phyloP scores from a whole-genome alignment of 140 eudicot species.

The Artemisia princeps region DNA sequence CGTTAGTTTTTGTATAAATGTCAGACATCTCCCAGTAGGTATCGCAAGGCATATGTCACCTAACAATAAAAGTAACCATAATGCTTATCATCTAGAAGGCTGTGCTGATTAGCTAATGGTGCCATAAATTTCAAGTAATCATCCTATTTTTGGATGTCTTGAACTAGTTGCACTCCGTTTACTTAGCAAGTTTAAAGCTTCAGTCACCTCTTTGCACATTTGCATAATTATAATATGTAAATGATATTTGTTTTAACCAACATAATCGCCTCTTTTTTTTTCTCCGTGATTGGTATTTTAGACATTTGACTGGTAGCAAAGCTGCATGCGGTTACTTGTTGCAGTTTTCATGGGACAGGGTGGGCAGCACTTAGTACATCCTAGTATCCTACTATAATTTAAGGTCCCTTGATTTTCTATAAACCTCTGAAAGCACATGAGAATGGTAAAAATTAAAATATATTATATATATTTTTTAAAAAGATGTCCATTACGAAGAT shows the following conservation, averaged over 20 bases:
- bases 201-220: not conserved
- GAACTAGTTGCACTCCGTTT: not conserved
- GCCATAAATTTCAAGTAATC: not conserved
- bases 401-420: no score
- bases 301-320: no score
- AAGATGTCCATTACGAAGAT: not conserved
- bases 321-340: no score
- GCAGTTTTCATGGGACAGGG: no score
- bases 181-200: not conserved
- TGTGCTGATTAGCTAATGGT: not conserved
- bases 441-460: no score
- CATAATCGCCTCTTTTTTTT: no score
- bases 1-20: not conserved
- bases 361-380: no score
- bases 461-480: no score
- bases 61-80: not conserved
- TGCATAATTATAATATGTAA: not conserved
- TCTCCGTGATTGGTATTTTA: no score
- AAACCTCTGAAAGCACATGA: no score
- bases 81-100: not conserved
- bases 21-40: not conserved
- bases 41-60: not conserved
- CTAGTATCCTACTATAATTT: no score
- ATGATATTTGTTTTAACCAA: not conserved
- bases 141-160: not conserved